Conservation (phyloP, 2,329 filamentous ascomycete species). For the Plenodomus lindquistii region DNA sequence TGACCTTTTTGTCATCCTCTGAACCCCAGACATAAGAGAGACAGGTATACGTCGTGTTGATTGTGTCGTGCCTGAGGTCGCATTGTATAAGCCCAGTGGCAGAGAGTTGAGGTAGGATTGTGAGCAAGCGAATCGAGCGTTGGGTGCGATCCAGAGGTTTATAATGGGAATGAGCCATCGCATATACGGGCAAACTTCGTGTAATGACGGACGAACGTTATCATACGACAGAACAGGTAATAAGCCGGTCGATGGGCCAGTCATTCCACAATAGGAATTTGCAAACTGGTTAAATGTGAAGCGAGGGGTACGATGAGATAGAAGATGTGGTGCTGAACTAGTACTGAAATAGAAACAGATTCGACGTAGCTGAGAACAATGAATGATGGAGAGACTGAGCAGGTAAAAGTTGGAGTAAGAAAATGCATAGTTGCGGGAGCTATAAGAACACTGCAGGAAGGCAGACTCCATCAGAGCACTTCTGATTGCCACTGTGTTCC, state of each 20-base stretch:
- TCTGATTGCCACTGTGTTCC: not conserved
- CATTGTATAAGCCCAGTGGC: slow-evolving; percentile 6
- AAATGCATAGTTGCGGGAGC: not conserved
- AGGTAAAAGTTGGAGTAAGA: not conserved
- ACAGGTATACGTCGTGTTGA: slow-evolving; percentile 7
- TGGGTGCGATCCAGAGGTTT: slow-evolving; percentile 5
- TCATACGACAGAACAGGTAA: no score
- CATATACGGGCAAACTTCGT: not conserved
- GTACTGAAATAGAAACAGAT: not conserved
- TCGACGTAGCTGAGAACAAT: not conserved
- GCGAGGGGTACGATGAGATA: not conserved
- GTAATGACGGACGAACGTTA: not conserved
- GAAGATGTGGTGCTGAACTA: not conserved
- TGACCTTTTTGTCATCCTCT: not conserved
- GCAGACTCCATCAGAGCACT: no score
- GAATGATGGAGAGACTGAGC: not conserved
- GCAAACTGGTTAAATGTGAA: not conserved
- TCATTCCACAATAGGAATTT: not conserved
- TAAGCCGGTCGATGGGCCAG: not conserved
- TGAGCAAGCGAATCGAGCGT: slow-evolving; percentile 7
- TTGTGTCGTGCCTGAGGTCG: slow-evolving; percentile 1
- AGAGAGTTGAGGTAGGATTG: slow-evolving; percentile 3
- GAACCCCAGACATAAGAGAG: slow-evolving; percentile 16
- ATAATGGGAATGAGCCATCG: not conserved
- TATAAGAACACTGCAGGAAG: no score